A percentile compares a stretch with the other conserved stretches of the same genome.
phyloP scores from a whole-genome alignment of 805 yeast species.

The Lipomyces sp. region DNA sequence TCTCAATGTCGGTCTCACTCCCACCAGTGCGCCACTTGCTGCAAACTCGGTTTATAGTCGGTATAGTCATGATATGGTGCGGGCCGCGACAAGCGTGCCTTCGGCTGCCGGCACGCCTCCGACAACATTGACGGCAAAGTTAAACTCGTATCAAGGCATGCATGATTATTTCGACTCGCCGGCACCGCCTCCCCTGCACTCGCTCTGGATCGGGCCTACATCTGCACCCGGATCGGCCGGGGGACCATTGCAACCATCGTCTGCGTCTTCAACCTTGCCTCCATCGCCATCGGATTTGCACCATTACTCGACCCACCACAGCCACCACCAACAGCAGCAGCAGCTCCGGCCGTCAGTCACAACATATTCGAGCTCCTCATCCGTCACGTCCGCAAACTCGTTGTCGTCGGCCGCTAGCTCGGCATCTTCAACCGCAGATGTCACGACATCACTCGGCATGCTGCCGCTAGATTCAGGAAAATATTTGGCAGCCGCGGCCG shows the following conservation, averaged over 20 bases:
- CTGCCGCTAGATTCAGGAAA: neutral
- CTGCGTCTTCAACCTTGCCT: neutral
- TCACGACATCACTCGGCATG: constrained; percentile 3
- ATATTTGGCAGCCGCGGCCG: neutral
- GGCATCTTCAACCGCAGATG: constrained; percentile 7
- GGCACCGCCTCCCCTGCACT: neutral
- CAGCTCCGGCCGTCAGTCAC: constrained; percentile 20
- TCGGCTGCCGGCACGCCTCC: constrained; percentile 12
- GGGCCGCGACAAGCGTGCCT: neutral
- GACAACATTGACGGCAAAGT: constrained; percentile 29
- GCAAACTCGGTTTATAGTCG: neutral
- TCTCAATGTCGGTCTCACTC: neutral
- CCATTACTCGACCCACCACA: constrained; percentile 5
- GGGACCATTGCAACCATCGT: neutral
- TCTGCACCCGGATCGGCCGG: constrained; percentile 3
- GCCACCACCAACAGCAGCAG: neutral
- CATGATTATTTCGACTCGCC: constrained; percentile 32
- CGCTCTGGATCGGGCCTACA: constrained; percentile 1
- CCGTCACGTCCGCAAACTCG: constrained; percentile 14
- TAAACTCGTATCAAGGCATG: constrained; percentile 21
- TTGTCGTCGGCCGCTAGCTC: neutral
- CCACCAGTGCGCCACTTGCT: neutral
- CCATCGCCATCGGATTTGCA: constrained; percentile 6
- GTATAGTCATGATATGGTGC: neutral
- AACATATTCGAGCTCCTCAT: constrained; percentile 28